Evolutionary conservation across 2,329 filamentous ascomycete genomes (phyloP).

Genomic region (Ustulina deusta): DNA sequence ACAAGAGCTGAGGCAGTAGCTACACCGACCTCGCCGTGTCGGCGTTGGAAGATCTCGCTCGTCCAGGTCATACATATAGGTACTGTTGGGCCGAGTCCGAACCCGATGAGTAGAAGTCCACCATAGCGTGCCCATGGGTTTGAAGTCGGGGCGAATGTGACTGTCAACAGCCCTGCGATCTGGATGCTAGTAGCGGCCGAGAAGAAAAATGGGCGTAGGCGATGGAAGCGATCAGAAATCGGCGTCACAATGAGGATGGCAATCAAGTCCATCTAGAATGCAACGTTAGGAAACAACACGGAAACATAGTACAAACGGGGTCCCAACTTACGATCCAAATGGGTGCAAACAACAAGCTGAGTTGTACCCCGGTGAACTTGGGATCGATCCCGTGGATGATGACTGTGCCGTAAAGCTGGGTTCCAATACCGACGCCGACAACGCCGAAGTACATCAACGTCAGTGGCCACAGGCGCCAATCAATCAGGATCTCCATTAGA

Average conservation of each 20-base stretch:
- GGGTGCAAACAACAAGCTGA: constrained; percentile 87
- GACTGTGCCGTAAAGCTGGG: constrained; percentile 87
- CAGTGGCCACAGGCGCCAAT: constrained; percentile 91
- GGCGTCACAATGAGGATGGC: constrained; percentile 89
- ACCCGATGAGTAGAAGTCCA: constrained; percentile 89
- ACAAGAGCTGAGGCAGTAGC: constrained; percentile 88
- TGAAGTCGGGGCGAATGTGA: constrained; percentile 75
- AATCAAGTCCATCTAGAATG: constrained; percentile 80
- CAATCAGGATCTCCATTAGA: constrained; percentile 76
- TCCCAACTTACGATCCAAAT: constrained; percentile 83
- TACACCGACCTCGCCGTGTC: constrained; percentile 91
- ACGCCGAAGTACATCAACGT: constrained; percentile 95
- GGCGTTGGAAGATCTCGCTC: constrained; percentile 87
- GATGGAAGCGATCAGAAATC: constrained; percentile 87
- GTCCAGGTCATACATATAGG: constrained; percentile 96
- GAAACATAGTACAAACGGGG: background rate
- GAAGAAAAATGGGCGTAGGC: constrained; percentile 84
- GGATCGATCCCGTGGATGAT: constrained; percentile 86
- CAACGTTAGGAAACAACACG: constrained; percentile 19
- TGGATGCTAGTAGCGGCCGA: constrained; percentile 80
- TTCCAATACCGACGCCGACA: constrained; percentile 90
- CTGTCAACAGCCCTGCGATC: constrained; percentile 82
- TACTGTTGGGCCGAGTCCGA: constrained; percentile 89
- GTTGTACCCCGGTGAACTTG: constrained; percentile 75
- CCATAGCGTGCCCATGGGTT: constrained; percentile 88